These are phyloP conservation scores for Metarhizium sp. DNA, from an alignment of 2,329 filamentous ascomycete genomes.

Conservation along the genomic window DNA sequence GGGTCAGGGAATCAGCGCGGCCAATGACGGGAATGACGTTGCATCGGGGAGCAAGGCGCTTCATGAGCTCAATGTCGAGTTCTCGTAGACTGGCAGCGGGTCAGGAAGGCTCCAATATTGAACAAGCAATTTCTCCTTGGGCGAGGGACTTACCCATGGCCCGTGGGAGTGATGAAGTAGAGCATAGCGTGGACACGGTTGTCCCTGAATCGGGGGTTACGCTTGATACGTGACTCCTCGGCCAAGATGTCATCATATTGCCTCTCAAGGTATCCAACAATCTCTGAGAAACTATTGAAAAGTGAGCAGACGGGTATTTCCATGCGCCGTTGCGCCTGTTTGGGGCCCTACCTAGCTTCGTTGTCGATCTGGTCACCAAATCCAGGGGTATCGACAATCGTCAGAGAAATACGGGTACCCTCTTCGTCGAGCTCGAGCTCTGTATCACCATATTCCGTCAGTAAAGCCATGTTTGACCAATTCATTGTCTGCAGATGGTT, in stretches of 20 bases:
- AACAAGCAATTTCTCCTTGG: not conserved
- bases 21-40: constrained; percentile 99
- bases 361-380: constrained; percentile 99
- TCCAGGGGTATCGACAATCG: constrained; percentile 95
- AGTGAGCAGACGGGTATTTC: not conserved
- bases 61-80: constrained; percentile 99
- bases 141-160: constrained; percentile 63
- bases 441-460: constrained; percentile 22
- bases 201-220: constrained; percentile 98
- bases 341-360: constrained; percentile 68
- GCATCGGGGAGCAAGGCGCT: constrained; percentile 92
- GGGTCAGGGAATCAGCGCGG: constrained; percentile 94
- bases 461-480: not conserved
- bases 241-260: constrained; percentile 99
- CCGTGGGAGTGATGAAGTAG: constrained; percentile 98
- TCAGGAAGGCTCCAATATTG: not conserved
- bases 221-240: constrained; percentile 99
- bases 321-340: not conserved
- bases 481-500: not conserved
- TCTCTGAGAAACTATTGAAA: constrained; percentile 76
- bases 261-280: constrained; percentile 95
- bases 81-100: constrained; percentile 66
- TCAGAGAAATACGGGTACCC: constrained; percentile 94
- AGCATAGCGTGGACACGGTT: constrained; percentile 97
- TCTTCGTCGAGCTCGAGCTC: constrained; percentile 96